Evolutionary conservation across 305 asterid genomes (phyloP).

Genomic region (Fraxinus albicans): DNA sequence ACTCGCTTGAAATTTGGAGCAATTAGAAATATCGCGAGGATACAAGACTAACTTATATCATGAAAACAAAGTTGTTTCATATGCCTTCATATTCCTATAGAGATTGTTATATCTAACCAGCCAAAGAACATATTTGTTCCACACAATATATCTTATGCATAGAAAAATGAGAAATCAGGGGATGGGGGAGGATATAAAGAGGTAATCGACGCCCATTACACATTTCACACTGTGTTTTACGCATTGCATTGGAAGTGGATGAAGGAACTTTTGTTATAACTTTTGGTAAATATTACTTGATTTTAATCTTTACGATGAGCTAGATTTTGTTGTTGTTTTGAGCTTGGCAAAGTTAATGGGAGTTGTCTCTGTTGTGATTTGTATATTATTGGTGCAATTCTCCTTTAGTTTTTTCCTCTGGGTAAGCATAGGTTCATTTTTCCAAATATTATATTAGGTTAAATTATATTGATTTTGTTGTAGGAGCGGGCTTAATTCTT

Average conservation of each 20-base stretch:
- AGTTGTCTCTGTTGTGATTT: not conserved
- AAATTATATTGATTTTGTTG: not conserved
- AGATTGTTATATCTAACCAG: not conserved
- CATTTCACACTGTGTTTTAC: not conserved
- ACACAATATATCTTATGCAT: not conserved
- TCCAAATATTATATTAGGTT: not conserved
- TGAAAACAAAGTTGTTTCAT: not conserved
- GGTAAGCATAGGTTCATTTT: not conserved
- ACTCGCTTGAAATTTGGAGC: not conserved
- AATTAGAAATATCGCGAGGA: not conserved
- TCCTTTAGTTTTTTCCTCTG: not conserved
- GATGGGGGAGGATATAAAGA: not conserved
- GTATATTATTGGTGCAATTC: not conserved
- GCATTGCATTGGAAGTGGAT: not conserved
- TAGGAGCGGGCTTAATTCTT: not conserved
- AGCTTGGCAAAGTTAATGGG: not conserved
- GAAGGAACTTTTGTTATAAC: not conserved
- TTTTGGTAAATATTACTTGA: not conserved
- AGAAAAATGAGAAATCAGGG: not conserved
- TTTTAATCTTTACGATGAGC: not conserved
- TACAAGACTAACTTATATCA: not conserved
- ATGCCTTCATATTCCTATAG: not conserved
- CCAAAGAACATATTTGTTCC: not conserved
- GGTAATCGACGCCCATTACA: not conserved
- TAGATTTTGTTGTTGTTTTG: not conserved